These are phyloP conservation scores for Auricularia cornea DNA, from an alignment of 768 basidiomycete genomes.

Conservation along the genomic window DNA sequence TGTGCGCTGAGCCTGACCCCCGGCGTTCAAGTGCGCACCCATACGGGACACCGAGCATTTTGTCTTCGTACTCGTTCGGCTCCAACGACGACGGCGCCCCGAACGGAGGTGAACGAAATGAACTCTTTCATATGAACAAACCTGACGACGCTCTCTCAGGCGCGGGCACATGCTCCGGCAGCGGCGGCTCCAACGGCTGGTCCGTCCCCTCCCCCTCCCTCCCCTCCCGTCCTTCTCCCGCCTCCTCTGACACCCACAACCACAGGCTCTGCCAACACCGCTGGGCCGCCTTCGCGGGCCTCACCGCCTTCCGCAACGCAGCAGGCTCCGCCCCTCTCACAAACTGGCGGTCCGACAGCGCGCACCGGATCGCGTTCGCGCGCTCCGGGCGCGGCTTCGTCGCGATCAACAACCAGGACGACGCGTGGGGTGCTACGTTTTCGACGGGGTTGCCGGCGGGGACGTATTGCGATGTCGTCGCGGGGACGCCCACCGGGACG, in stretches of 20 bases:
- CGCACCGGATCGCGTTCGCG: constrained; percentile 58
- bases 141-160: constrained; percentile 18
- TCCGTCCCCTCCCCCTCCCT: constrained; percentile 1
- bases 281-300: constrained; percentile 46
- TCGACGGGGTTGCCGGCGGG: constrained; percentile 49
- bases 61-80: constrained; percentile 43
- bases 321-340: constrained; percentile 31
- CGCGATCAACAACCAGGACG: constrained; percentile 58
- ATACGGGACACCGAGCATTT: constrained; percentile 56
- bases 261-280: constrained; percentile 58
- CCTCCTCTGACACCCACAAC: too few relatives aligned
- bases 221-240: not conserved
- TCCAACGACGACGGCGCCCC: constrained; percentile 48
- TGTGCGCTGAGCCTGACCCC: too few relatives aligned
- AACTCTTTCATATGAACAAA: not conserved
- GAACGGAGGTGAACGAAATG: constrained; percentile 35
- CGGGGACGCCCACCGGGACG: constrained; percentile 33
- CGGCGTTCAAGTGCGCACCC: constrained; percentile 53
- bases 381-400: constrained; percentile 53
- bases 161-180: constrained; percentile 41
- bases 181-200: constrained; percentile 48
- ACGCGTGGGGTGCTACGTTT: constrained; percentile 48
- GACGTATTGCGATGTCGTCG: constrained; percentile 57
- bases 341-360: constrained; percentile 50
- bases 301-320: constrained; percentile 23